These are phyloP conservation scores for Kodamaea laetipori DNA, from an alignment of 805 yeast genomes.

Conservation along the genomic window DNA sequence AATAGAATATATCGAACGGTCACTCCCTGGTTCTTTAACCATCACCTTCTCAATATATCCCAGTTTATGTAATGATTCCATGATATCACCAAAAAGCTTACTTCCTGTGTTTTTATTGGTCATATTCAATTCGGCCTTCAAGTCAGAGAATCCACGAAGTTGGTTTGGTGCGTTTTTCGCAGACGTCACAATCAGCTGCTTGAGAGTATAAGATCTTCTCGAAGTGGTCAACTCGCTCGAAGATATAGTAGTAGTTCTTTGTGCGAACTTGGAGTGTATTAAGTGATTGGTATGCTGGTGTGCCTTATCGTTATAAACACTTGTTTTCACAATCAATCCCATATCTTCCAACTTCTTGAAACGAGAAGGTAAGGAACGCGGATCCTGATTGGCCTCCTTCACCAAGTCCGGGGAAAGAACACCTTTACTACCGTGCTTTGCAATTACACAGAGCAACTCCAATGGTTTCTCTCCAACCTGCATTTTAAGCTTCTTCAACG, in stretches of 20 bases:
- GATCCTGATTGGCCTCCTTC: constrained; percentile 63
- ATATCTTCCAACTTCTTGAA: constrained; percentile 54
- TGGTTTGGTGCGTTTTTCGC: constrained; percentile 61
- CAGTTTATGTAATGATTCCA: constrained; percentile 45
- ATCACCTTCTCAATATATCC: constrained; percentile 53
- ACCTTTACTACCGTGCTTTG: constrained; percentile 57
- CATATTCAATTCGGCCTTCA: constrained; percentile 59
- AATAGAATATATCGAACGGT: constrained; percentile 37
- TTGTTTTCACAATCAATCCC: constrained; percentile 48
- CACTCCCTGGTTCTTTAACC: constrained; percentile 41
- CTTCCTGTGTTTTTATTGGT: constrained; percentile 41
- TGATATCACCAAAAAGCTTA: constrained; percentile 51
- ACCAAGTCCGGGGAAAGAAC: constrained; percentile 61
- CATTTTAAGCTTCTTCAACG: constrained; percentile 49
- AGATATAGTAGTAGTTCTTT: constrained; percentile 22
- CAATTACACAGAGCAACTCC: constrained; percentile 63
- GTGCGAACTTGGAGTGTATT: constrained; percentile 50
- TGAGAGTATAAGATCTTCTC: constrained; percentile 29
- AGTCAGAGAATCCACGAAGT: constrained; percentile 60
- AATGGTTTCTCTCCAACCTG: constrained; percentile 53
- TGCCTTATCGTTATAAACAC: constrained; percentile 33
- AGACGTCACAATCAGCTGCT: constrained; percentile 45
- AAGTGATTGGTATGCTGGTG: constrained; percentile 58
- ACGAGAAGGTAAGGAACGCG: constrained; percentile 67
- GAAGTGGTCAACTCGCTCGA: constrained; percentile 25